Evolutionary conservation across 176 grass and related monocot species (phyloP).

Genomic region (Ananas comosus): DNA sequence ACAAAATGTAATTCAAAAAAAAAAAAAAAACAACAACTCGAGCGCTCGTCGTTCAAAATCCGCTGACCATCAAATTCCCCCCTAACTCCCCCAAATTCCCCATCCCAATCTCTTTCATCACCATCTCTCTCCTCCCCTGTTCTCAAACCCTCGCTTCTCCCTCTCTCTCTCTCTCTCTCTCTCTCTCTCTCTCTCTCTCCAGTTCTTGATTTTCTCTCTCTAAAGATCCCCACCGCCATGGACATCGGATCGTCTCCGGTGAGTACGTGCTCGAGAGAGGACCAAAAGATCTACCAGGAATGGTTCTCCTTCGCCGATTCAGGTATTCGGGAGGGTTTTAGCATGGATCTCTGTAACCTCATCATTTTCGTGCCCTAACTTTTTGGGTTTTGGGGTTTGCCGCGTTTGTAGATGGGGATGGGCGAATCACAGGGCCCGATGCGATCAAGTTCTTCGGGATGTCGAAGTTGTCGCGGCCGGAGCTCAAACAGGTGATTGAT

Average conservation of each 20-base stretch:
- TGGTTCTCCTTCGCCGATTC: constrained; percentile 56
- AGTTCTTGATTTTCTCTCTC: constrained; percentile 2
- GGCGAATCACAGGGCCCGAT: constrained; percentile 65
- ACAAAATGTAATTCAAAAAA: neutral
- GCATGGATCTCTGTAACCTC: neutral
- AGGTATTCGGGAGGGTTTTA: constrained; percentile 15
- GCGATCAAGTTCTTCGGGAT: constrained; percentile 87
- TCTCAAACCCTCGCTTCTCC: neutral
- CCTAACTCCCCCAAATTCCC: too few species aligned
- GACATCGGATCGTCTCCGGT: constrained; percentile 25
- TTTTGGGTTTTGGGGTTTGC: neutral
- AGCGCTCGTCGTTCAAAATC: neutral
- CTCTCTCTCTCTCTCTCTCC: neutral
- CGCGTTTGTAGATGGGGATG: constrained; percentile 45
- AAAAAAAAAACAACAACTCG: neutral
- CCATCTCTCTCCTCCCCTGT: too few species aligned
- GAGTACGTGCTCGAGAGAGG: constrained; percentile 34
- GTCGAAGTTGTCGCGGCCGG: constrained; percentile 68
- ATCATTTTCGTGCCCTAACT: neutral
- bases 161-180: neutral
- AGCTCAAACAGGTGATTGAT: constrained; percentile 61
- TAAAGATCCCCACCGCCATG: constrained; percentile 15
- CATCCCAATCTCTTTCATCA: too few species aligned
- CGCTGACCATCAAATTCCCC: neutral
- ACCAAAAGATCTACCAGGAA: constrained; percentile 39